Conservation (phyloP, 805 yeast species). For the Starmerella potacharoeniae region DNA sequence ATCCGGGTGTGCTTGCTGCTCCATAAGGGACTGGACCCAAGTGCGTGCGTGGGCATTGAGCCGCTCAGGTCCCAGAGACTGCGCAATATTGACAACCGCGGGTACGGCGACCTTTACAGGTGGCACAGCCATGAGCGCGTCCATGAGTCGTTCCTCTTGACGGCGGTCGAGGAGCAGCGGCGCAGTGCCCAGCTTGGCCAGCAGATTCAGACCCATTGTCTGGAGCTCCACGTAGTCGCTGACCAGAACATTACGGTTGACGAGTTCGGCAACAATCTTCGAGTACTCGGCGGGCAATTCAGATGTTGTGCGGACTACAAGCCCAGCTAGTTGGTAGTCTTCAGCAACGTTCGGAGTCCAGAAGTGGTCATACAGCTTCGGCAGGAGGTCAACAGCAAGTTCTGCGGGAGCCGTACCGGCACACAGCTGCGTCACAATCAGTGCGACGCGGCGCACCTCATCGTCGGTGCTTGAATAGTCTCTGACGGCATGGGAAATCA, state of each 20-base stretch:
- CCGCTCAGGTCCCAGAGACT: conserved; percentile 2
- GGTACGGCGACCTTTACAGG: conserved; percentile 1
- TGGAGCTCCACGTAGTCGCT: background rate
- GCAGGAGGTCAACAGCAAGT: conserved; percentile 48
- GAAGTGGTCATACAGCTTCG: background rate
- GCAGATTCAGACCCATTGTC: background rate
- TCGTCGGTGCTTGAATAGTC: conserved; percentile 78
- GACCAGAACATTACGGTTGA: conserved; percentile 35
- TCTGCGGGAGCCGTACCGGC: conserved; percentile 43
- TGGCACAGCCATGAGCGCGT: conserved; percentile 46
- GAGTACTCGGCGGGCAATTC: conserved; percentile 57
- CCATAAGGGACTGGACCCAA: conserved; percentile 50
- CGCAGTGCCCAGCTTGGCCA: background rate
- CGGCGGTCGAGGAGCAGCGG: conserved; percentile 47
- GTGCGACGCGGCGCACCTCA: conserved; percentile 67
- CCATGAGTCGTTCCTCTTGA: conserved; percentile 56
- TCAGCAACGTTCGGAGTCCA: conserved; percentile 1
- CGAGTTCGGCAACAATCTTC: conserved; percentile 45
- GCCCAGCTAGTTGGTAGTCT: conserved; percentile 33
- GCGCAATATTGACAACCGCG: background rate
- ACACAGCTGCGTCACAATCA: conserved; percentile 57
- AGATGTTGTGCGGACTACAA: conserved; percentile 60
- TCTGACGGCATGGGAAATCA: conserved; percentile 52
- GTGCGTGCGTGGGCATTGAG: conserved; percentile 30
- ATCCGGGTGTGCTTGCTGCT: conserved; percentile 57